Evolutionary conservation across 306 rosid species (phyloP).

Genomic region (Quillaja saponaria): DNA sequence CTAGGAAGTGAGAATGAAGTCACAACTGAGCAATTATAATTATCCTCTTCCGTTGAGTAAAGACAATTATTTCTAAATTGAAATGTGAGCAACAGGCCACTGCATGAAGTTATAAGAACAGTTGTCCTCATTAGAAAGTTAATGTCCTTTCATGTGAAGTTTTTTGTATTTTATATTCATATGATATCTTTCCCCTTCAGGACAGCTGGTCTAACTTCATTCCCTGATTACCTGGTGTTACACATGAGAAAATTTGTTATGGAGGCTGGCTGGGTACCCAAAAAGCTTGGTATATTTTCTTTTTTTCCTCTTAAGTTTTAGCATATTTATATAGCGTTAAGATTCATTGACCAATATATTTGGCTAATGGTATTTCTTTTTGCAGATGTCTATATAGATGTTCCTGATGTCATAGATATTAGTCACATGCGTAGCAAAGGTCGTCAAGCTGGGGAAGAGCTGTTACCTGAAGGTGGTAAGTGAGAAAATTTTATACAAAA

Average conservation of each 20-base stretch:
- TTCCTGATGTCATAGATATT: constrained; percentile 94
- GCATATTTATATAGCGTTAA: too few species aligned
- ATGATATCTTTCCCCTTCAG: constrained; percentile 36
- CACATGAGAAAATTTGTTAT: constrained; percentile 95
- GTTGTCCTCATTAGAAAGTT: too few species aligned
- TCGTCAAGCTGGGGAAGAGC: constrained; percentile 74
- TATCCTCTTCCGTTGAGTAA: too few species aligned
- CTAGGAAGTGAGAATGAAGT: too few species aligned
- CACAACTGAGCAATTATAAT: too few species aligned
- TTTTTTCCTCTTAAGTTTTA: constrained; percentile 14
- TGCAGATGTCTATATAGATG: constrained; percentile 93
- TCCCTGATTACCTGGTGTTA: constrained; percentile 93
- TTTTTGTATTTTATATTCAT: too few species aligned
- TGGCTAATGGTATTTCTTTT: constrained; percentile 18
- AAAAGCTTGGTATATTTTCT: constrained; percentile 77
- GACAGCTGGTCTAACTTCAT: constrained; percentile 83
- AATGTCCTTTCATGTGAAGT: too few species aligned
- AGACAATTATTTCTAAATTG: too few species aligned
- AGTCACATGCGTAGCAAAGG: constrained; percentile 88
- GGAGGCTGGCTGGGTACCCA: constrained; percentile 97
- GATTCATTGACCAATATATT: constrained; percentile 2
- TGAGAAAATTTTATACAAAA: constrained; percentile 7
- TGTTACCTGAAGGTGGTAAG: constrained; percentile 78
- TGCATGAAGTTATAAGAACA: too few species aligned
- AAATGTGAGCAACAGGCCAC: too few species aligned